These are phyloP conservation scores for Rosa chinensis DNA, from an alignment of 306 rosid genomes.

Conservation along the genomic window DNA sequence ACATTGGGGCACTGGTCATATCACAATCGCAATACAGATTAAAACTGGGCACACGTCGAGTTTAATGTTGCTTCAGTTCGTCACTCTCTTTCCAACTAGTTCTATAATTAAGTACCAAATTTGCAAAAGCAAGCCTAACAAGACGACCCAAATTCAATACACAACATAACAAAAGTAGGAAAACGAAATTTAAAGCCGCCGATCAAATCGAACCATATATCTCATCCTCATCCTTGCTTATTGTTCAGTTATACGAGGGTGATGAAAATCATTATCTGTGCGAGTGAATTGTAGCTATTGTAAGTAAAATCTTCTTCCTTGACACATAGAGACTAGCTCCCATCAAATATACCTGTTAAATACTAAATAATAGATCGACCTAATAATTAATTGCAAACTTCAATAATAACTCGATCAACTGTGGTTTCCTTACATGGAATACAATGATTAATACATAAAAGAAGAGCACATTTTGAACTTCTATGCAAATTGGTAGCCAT, in stretches of 20 bases:
- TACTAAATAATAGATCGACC: not conserved
- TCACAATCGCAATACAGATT: not conserved
- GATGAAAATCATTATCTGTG: not conserved
- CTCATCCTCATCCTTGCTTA: not conserved
- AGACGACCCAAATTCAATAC: constrained; percentile 4
- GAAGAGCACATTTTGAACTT: constrained; percentile 1
- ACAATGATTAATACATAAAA: constrained; percentile 7
- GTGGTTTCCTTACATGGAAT: not conserved
- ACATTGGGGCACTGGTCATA: not conserved
- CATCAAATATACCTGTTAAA: not conserved
- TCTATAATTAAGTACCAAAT: not conserved
- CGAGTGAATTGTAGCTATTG: not conserved
- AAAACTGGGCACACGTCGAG: not conserved
- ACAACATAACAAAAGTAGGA: not conserved
- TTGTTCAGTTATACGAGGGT: not conserved
- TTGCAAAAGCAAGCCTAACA: not conserved
- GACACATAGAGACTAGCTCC: not conserved
- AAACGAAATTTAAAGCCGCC: not conserved
- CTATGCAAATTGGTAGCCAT: not conserved
- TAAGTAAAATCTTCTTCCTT: not conserved
- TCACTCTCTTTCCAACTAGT: not conserved
- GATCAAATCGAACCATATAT: not conserved
- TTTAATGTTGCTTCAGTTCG: not conserved
- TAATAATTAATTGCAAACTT: not conserved
- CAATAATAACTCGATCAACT: not conserved